Percentiles rank a stretch among this genome's conserved stretches.
Evolutionary conservation across 805 yeast genomes (phyloP).

Genomic region (Komagataella phaffii): DNA sequence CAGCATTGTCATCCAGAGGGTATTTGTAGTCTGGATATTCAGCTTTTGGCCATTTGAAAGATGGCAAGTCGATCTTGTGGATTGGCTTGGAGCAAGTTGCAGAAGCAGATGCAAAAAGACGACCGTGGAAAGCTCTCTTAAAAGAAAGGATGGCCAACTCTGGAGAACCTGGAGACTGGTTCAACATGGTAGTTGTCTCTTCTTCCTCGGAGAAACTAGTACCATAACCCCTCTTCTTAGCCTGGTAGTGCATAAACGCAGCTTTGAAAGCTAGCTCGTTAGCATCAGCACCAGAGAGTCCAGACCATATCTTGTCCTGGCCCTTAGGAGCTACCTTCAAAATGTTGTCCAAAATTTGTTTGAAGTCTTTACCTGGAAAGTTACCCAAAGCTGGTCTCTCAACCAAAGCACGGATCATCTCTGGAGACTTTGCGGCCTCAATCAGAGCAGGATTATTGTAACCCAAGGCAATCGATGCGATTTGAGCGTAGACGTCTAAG

Average conservation of each 20-base stretch:
- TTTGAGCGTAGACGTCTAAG: constrained; percentile 60
- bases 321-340: constrained; percentile 57
- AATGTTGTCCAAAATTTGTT: constrained; percentile 31
- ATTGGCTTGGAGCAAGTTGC: constrained; percentile 43
- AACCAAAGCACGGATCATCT: constrained; percentile 51
- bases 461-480: constrained; percentile 58
- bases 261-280: constrained; percentile 63
- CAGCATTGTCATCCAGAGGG: constrained; percentile 60
- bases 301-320: constrained; percentile 46
- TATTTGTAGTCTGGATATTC: constrained; percentile 70
- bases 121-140: constrained; percentile 42
- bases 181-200: constrained; percentile 32
- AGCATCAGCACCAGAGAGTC: constrained; percentile 56
- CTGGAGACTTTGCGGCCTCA: constrained; percentile 40
- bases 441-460: constrained; percentile 56
- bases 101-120: constrained; percentile 41
- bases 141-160: constrained; percentile 40
- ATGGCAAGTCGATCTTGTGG: constrained; percentile 47
- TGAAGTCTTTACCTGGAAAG: constrained; percentile 46
- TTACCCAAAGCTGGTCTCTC: constrained; percentile 60
- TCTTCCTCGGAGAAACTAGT: constrained; percentile 32
- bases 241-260: constrained; percentile 52
- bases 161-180: constrained; percentile 37
- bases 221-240: constrained; percentile 32
- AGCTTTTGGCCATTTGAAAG: constrained; percentile 45